These are phyloP conservation scores for Ceratobasidium sp. DNA, from an alignment of 1,284 basidiomycete genomes.

Conservation along the genomic window DNA sequence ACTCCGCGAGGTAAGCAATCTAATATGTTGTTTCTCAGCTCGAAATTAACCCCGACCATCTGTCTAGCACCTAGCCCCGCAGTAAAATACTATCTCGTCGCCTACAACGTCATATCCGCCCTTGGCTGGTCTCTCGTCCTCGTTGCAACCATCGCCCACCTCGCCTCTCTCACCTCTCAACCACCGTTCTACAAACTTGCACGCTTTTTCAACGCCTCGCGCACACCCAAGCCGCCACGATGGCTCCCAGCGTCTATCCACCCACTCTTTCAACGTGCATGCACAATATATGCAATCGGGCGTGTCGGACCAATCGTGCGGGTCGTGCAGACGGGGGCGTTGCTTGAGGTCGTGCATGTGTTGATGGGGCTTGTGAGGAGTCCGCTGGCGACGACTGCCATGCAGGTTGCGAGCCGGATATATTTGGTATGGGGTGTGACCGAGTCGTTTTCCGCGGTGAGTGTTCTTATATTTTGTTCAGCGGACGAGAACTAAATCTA, in stretches of 20 bases:
- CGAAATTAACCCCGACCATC: background rate
- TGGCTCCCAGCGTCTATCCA: conserved; percentile 47
- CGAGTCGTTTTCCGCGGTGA: conserved; percentile 65
- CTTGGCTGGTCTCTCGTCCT: conserved; percentile 83
- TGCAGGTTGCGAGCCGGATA: conserved; percentile 90
- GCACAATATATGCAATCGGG: conserved; percentile 65
- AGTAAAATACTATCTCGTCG: conserved; percentile 72
- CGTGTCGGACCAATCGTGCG: conserved; percentile 73
- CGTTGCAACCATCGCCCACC: conserved; percentile 64
- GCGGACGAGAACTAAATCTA: background rate
- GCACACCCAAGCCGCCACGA: conserved; percentile 52
- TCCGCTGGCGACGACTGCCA: conserved; percentile 82
- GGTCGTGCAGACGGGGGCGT: conserved; percentile 84
- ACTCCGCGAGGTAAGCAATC: background rate
- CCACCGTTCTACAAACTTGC: conserved; percentile 56
- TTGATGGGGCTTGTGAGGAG: conserved; percentile 86
- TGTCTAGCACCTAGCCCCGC: conserved; percentile 18
- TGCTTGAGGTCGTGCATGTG: conserved; percentile 87
- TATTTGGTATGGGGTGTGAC: conserved; percentile 90
- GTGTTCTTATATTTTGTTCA: conserved; percentile 34
- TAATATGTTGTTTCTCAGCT: background rate
- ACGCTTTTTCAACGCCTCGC: conserved; percentile 52
- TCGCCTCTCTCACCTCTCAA: conserved; percentile 61
- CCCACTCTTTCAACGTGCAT: conserved; percentile 60
- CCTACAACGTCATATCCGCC: conserved; percentile 82